A percentile compares a stretch with the other conserved stretches of the same genome.
Conservation (phyloP, 805 yeast species). For the Blastobotrys chiropterorum region DNA sequence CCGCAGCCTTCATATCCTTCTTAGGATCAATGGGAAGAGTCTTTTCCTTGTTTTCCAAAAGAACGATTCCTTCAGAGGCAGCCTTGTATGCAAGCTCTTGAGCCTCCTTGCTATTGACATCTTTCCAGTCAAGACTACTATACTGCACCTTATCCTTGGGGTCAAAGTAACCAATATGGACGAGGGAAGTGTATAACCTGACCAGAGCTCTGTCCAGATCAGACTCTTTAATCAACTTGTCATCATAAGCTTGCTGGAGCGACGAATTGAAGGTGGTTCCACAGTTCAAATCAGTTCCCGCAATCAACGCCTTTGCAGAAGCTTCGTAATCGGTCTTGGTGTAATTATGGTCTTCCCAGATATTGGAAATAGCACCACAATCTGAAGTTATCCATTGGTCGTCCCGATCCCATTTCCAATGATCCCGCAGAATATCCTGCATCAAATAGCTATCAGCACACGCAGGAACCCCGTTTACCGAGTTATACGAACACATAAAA, state of each 20-base stretch:
- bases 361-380: conserved; percentile 11
- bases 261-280: conserved; percentile 2
- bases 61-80: conserved; percentile 10
- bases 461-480: conserved; percentile 14
- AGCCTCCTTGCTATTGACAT: conserved; percentile 9
- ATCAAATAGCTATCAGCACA: conserved; percentile 12
- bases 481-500: conserved; percentile 14
- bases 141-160: conserved; percentile 5
- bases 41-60: conserved; percentile 13
- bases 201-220: conserved; percentile 7
- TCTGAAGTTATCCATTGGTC: conserved; percentile 11
- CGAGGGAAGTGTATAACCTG: conserved; percentile 11
- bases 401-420: conserved; percentile 7
- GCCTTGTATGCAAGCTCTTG: conserved; percentile 8
- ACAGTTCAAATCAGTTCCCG: conserved; percentile 13
- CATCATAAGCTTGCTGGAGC: conserved; percentile 7
- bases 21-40: conserved; percentile 6
- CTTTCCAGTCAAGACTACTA: conserved; percentile 5
- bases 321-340: conserved; percentile 4
- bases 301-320: conserved; percentile 11
- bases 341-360: conserved; percentile 11
- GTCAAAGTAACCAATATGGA: conserved; percentile 12
- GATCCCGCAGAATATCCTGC: conserved; percentile 8
- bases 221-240: conserved; percentile 4
- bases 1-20: conserved; percentile 6